Conservation (phyloP, 2,329 filamentous ascomycete species). For the Penicillium sp. region DNA sequence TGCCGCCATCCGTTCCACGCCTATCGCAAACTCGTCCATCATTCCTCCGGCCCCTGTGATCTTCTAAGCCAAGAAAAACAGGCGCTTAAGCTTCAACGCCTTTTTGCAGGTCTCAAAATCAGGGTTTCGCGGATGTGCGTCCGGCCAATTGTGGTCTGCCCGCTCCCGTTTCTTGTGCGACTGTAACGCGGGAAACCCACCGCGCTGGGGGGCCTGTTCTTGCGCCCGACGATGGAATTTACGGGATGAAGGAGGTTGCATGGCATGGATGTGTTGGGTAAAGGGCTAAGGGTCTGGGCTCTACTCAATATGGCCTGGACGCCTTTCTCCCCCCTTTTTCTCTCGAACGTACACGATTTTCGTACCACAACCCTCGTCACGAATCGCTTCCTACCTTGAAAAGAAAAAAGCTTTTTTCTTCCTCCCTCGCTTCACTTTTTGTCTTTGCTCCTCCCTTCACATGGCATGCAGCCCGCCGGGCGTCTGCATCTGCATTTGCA, state of each 20-base stretch:
- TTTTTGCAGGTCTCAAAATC: conserved; percentile 19
- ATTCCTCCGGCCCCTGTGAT: conserved; percentile 22
- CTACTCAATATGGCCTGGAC: neutral
- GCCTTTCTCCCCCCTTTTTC: neutral
- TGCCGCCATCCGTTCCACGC: conserved; percentile 6
- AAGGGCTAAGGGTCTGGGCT: neutral
- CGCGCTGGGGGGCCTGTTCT: conserved; percentile 19
- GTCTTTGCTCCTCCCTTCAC: conserved; percentile 18
- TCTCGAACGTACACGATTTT: conserved; percentile 7
- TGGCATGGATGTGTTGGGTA: conserved; percentile 4
- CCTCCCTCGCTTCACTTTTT: conserved; percentile 5
- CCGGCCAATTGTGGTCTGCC: conserved; percentile 24
- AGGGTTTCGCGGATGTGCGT: conserved; percentile 20
- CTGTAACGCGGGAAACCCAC: conserved; percentile 33
- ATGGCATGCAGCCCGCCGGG: conserved; percentile 24
- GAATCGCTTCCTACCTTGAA: conserved; percentile 29
- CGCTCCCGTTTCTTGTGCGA: conserved; percentile 27
- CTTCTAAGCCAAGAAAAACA: conserved; percentile 15
- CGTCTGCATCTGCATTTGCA: conserved; percentile 10
- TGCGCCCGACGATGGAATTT: conserved; percentile 7
- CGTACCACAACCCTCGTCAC: conserved; percentile 23
- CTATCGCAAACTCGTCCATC: neutral
- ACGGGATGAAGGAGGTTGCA: conserved; percentile 1
- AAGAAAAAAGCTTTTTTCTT: conserved; percentile 10
- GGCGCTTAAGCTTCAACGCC: conserved; percentile 23